Conservation (phyloP, 331 rosid species). For the Dryas integrifolia region DNA sequence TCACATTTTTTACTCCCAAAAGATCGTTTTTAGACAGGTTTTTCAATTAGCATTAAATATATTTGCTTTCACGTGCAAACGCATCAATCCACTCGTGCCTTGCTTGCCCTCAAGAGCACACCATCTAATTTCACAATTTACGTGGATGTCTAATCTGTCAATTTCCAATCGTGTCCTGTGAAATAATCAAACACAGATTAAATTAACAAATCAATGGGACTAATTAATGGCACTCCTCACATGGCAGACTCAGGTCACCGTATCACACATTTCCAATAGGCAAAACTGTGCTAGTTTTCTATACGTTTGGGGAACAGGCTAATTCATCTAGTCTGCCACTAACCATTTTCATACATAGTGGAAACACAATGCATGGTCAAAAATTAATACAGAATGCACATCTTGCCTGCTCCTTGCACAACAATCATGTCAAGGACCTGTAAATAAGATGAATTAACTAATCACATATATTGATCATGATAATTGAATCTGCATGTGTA, state of each 20-base stretch:
- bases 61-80: too few species aligned
- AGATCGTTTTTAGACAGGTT: too few species aligned
- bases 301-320: background rate
- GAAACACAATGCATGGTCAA: background rate
- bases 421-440: constrained; percentile 3
- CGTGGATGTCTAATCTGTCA: background rate
- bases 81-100: too few species aligned
- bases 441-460: background rate
- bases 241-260: background rate
- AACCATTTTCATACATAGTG: background rate
- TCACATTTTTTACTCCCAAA: too few species aligned
- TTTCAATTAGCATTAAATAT: too few species aligned
- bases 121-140: background rate
- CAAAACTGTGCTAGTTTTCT: background rate
- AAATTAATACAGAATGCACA: background rate
- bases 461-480: background rate
- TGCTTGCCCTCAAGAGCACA: too few species aligned
- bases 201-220: background rate
- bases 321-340: background rate
- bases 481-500: constrained; percentile 16
- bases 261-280: background rate
- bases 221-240: background rate
- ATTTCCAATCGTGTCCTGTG: background rate
- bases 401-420: constrained; percentile 7
- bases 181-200: background rate